Conservation (phyloP, 2,329 filamentous ascomycete species). For the Ascochyta rabiei region DNA sequence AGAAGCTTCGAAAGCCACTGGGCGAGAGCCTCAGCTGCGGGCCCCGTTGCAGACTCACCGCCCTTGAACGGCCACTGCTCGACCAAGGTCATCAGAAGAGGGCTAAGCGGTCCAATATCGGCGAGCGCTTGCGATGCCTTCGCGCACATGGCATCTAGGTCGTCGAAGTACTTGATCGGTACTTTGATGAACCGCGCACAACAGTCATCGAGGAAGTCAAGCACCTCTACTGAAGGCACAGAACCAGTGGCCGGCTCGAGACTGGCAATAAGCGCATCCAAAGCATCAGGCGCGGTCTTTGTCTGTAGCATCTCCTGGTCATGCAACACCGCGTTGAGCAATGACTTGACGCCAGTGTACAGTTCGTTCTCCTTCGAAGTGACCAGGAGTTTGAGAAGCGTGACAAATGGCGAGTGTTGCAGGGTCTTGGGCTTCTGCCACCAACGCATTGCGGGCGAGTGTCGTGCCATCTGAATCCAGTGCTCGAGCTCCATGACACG, state of each 20-base stretch:
- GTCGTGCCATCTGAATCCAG: conserved; percentile 77
- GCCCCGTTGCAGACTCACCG: conserved; percentile 32
- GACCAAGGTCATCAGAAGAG: conserved; percentile 70
- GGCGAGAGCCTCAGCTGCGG: conserved; percentile 36
- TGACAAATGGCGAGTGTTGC: conserved; percentile 72
- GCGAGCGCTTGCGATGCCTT: conserved; percentile 23
- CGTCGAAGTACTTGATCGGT: conserved; percentile 83
- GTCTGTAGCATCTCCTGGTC: conserved; percentile 71
- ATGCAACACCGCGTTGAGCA: conserved; percentile 65
- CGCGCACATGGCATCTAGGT: conserved; percentile 60
- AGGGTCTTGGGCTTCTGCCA: conserved; percentile 75
- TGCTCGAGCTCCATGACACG: conserved; percentile 78
- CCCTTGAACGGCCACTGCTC: conserved; percentile 77
- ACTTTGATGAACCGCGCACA: conserved; percentile 74
- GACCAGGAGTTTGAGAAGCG: conserved; percentile 66
- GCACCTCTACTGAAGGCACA: conserved; percentile 52
- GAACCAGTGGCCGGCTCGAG: conserved; percentile 50
- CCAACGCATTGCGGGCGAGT: conserved; percentile 87
- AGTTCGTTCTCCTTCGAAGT: conserved; percentile 58
- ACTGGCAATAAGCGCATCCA: conserved; percentile 57
- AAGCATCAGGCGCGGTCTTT: conserved; percentile 45
- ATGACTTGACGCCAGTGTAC: conserved; percentile 58
- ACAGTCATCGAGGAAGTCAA: conserved; percentile 83
- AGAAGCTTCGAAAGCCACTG: conserved; percentile 46
- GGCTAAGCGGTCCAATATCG: conserved; percentile 56